Evolutionary conservation across 768 basidiomycete genomes (phyloP), one percentile per base, ranked within the genome.

Genomic region (Psilocybe subaeruginosa): DNA sequence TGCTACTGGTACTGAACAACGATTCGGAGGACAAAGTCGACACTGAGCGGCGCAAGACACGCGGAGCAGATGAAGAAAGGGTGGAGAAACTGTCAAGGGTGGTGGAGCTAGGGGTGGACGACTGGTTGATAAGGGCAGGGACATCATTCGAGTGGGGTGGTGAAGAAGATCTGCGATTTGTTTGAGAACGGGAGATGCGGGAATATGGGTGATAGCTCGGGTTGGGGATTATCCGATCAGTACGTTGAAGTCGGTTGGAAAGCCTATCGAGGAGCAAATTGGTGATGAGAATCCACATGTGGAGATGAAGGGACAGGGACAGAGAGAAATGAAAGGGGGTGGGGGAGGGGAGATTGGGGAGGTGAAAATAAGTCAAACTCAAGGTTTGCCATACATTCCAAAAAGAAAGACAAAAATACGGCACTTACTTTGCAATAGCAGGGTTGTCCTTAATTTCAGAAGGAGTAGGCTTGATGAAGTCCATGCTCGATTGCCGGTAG

Each of bases 401-500:
- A 46, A 46, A 54, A 62, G 56, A 48, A 54, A 62, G 50, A 54
- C 35, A 47, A 59, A 45, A 62, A 58, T 48, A 31, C 35, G 50
- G 31, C 11, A 79, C 85, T 56, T 74, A 92, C 91, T 85, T 82
- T 58, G 82, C 79, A 69, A 92, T 86, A 55, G 78, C 78, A 54
- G 85, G 80, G 58, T 80, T 84, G 56, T 81, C 78, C 65, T 80
- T 78, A 66, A 80, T 68, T 61, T 84, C 77, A 53, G 73, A 74
- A 43, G 76, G 78, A 54, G 80, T 79, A 31, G 81, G 73, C 61
- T 82, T 84, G 74, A 94, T 85, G 65, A 92, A 93, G 69, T 94
- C 92, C 92, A 93, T 93, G 72, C 91, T 92, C 23, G 91, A 91
- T 77, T 92, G 91, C 60, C 89, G 81, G 74, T 91, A 91, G 27